Conservation (phyloP, 345 rosid species). For the Gossypioides kirkii region DNA sequence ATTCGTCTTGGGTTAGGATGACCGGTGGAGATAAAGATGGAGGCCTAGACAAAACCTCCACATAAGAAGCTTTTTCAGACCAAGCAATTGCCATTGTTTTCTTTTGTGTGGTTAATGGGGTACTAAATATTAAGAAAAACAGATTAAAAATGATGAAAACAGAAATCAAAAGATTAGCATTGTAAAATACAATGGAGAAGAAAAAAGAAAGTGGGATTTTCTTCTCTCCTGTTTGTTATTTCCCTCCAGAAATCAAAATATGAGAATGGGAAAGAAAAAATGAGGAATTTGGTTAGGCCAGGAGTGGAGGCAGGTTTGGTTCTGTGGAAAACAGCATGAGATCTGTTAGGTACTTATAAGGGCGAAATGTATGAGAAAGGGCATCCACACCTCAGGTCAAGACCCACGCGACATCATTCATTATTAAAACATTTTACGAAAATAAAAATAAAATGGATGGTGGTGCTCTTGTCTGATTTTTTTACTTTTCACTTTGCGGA, state of each 20-base stretch:
- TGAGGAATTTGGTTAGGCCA: not conserved
- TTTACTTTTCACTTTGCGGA: not conserved
- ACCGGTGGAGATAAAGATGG: slow-evolving; percentile 11
- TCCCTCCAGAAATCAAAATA: too few relatives aligned
- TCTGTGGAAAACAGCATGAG: not conserved
- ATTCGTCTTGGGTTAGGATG: slow-evolving; percentile 13
- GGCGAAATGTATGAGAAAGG: not conserved
- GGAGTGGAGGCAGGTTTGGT: slow-evolving; percentile 13
- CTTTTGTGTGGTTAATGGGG: not conserved
- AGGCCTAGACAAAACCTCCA: slow-evolving; percentile 12
- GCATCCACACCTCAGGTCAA: not conserved
- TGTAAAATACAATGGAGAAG: not conserved
- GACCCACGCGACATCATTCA: not conserved
- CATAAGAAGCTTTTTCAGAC: slow-evolving; percentile 12
- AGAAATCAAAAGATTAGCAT: not conserved
- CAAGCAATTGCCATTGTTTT: slow-evolving; percentile 16
- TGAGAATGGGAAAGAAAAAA: not conserved
- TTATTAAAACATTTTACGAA: too few relatives aligned
- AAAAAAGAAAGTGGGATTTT: not conserved
- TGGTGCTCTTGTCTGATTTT: not conserved
- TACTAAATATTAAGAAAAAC: not conserved
- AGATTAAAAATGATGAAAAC: not conserved
- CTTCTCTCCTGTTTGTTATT: not conserved
- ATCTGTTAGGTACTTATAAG: not conserved
- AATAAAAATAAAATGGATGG: not conserved